phyloP scores from a whole-genome alignment of 345 rosid genomes.

The Corchorus olitorius region DNA sequence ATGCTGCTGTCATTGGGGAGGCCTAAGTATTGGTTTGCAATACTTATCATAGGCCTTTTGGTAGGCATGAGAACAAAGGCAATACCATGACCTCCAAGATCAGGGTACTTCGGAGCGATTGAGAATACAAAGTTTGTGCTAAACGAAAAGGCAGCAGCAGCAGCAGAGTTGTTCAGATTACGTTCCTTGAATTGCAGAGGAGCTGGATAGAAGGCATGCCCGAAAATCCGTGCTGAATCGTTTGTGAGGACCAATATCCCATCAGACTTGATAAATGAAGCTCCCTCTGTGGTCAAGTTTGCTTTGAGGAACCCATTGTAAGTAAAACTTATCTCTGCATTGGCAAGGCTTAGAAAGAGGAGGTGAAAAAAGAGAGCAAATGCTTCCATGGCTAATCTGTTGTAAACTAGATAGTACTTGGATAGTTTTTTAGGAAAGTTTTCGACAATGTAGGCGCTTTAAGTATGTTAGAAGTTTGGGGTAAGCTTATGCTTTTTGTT shows the following conservation, averaged over 20 bases:
- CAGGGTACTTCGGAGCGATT: slow-evolving; percentile 30
- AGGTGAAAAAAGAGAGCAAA: slow-evolving; percentile 2
- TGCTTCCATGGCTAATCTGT: neutral
- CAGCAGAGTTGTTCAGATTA: neutral
- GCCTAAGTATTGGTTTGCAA: slow-evolving; percentile 38
- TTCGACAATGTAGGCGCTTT: neutral
- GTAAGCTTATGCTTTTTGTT: neutral
- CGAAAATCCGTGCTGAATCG: slow-evolving; percentile 33
- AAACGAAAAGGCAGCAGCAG: slow-evolving; percentile 29
- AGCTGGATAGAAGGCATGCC: slow-evolving; percentile 45
- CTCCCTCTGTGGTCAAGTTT: slow-evolving; percentile 37
- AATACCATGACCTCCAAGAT: slow-evolving; percentile 42
- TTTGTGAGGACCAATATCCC: slow-evolving; percentile 57
- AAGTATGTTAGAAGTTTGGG: neutral
- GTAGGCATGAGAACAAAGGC: slow-evolving; percentile 44
- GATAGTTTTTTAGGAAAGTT: neutral
- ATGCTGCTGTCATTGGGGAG: slow-evolving; percentile 30
- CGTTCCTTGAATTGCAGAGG: slow-evolving; percentile 30
- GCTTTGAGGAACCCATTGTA: slow-evolving; percentile 45
- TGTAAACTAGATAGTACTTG: neutral
- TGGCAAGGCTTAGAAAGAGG: slow-evolving; percentile 4
- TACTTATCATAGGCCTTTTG: slow-evolving; percentile 14
- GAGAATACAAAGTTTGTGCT: slow-evolving; percentile 46
- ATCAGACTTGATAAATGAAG: slow-evolving; percentile 39
- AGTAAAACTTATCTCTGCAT: slow-evolving; percentile 29